phyloP scores from a whole-genome alignment of 2,329 filamentous ascomycete genomes.

The Scedosporium dehoogii region DNA sequence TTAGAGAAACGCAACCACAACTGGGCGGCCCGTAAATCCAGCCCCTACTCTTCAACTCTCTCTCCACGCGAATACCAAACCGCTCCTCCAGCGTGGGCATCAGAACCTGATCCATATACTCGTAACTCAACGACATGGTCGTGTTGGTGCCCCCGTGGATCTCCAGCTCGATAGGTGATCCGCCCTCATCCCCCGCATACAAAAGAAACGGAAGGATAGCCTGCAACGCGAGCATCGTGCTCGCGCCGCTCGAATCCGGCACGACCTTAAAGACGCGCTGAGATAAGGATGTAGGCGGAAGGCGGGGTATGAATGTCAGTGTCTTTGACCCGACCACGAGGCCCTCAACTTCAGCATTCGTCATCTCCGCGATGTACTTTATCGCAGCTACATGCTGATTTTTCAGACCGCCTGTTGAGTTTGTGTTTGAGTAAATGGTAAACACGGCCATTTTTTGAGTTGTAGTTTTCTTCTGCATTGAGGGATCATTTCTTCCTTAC shows the following conservation, averaged over 20 bases:
- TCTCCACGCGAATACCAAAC: slow-evolving; percentile 37
- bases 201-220: slow-evolving; percentile 50
- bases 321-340: slow-evolving; percentile 40
- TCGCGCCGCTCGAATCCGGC: slow-evolving; percentile 40
- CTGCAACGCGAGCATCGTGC: slow-evolving; percentile 48
- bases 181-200: slow-evolving; percentile 36
- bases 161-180: slow-evolving; percentile 34
- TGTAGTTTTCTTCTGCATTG: neutral
- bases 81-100: slow-evolving; percentile 40
- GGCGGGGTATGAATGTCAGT: slow-evolving; percentile 35
- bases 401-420: slow-evolving; percentile 36
- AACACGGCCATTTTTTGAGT: neutral
- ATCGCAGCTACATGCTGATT: slow-evolving; percentile 50
- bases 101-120: slow-evolving; percentile 54
- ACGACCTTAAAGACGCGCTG: slow-evolving; percentile 37
- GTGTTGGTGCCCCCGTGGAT: slow-evolving; percentile 52
- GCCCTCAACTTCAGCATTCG: slow-evolving; percentile 38
- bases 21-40: slow-evolving; percentile 38
- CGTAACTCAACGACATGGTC: slow-evolving; percentile 44
- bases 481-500: neutral
- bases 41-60: slow-evolving; percentile 33
- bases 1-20: slow-evolving; percentile 35
- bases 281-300: slow-evolving; percentile 26
- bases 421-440: too few relatives aligned
- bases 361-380: slow-evolving; percentile 41